A percentile compares a stretch with the other conserved stretches of the same genome.
Conservation (phyloP, 1,139 yeast genomes). For the Pichia terricola region DNA sequence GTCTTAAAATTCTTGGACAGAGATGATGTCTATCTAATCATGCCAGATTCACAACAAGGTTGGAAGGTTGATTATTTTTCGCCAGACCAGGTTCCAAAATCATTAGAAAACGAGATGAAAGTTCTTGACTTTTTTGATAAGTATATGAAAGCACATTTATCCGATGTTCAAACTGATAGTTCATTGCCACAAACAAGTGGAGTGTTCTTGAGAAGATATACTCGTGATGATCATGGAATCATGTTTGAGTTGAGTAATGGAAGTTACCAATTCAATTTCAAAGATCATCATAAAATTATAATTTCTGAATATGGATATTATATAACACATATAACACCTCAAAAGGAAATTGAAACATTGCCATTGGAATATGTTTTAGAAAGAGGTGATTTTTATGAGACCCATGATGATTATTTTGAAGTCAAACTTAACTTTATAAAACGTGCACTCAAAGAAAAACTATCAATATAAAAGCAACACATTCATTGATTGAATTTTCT, state of each 20-base stretch:
- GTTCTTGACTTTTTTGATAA: constrained; percentile 77
- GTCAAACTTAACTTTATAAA: constrained; percentile 32
- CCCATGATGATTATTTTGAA: constrained; percentile 45
- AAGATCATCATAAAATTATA: constrained; percentile 86
- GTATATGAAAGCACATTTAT: constrained; percentile 73
- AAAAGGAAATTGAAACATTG: constrained; percentile 62
- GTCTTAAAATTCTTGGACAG: constrained; percentile 60
- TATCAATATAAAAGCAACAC: constrained; percentile 13
- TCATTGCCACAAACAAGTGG: constrained; percentile 23
- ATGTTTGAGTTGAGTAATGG: constrained; percentile 95
- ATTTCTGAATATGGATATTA: constrained; percentile 67
- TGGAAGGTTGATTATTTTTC: constrained; percentile 66
- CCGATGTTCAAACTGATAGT: constrained; percentile 51
- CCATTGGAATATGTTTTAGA: constrained; percentile 52
- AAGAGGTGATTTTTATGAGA: constrained; percentile 53
- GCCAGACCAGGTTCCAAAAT: constrained; percentile 42
- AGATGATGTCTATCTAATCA: constrained; percentile 52
- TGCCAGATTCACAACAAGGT: constrained; percentile 54
- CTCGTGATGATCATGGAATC: constrained; percentile 68
- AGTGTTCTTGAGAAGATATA: constrained; percentile 65
- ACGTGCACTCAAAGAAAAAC: constrained; percentile 24
- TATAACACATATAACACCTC: constrained; percentile 75
- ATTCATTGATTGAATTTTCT: too few relatives aligned
- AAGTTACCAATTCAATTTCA: constrained; percentile 85
- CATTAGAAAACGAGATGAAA: constrained; percentile 61